Evolutionary conservation across 768 basidiomycete genomes (phyloP).

Genomic region (Crassisporium funariophilum): DNA sequence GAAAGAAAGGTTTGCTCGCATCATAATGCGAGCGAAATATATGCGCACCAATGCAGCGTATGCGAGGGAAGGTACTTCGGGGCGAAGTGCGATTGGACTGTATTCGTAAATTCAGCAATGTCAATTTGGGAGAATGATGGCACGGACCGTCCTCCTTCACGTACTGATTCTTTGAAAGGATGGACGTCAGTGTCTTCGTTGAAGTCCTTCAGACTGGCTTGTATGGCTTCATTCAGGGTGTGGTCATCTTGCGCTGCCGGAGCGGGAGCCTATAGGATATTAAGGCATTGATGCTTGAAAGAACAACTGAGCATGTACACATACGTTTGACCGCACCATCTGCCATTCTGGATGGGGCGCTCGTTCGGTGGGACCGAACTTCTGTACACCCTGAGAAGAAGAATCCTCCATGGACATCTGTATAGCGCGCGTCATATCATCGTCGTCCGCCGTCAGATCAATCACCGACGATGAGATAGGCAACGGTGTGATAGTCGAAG

Average conservation of each 20-base stretch:
- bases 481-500: slow-evolving; percentile 21
- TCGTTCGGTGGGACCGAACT: slow-evolving; percentile 62
- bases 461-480: slow-evolving; percentile 45
- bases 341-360: slow-evolving; percentile 71
- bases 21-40: background rate
- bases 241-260: slow-evolving; percentile 57
- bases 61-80: slow-evolving; percentile 48
- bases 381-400: slow-evolving; percentile 35
- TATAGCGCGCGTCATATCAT: slow-evolving; percentile 52
- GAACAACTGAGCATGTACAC: slow-evolving; percentile 9
- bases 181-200: slow-evolving; percentile 53
- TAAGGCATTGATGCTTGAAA: slow-evolving; percentile 12
- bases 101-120: background rate
- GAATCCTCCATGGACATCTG: slow-evolving; percentile 51
- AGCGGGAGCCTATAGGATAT: slow-evolving; percentile 28
- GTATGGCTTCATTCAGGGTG: slow-evolving; percentile 67
- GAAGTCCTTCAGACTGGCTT: slow-evolving; percentile 66
- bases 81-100: slow-evolving; percentile 75
- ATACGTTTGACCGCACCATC: slow-evolving; percentile 68
- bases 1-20: background rate
- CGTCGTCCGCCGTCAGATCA: slow-evolving; percentile 64
- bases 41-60: slow-evolving; percentile 58
- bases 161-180: slow-evolving; percentile 51
- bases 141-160: slow-evolving; percentile 61
- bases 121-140: background rate